Percentiles rank a stretch among this genome's conserved stretches.
Evolutionary conservation across 2,329 filamentous ascomycete genomes (phyloP).

Genomic region (Fusarium proliferatum): DNA sequence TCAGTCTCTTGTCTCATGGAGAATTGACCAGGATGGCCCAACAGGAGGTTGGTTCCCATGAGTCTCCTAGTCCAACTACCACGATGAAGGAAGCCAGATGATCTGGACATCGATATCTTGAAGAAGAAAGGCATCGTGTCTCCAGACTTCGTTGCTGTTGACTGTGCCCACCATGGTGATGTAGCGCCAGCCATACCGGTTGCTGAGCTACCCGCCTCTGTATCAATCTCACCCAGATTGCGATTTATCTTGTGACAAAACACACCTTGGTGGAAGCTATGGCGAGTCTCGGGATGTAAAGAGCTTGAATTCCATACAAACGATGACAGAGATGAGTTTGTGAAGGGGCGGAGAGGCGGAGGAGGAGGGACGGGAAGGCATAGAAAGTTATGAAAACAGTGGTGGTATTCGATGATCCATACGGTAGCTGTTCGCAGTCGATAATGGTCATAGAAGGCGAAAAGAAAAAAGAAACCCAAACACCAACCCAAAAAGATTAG

Average conservation of each 20-base stretch:
- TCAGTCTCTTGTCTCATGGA: conserved; percentile 32
- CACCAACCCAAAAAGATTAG: neutral
- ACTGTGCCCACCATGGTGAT: neutral
- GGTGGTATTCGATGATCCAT: neutral
- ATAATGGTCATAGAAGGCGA: neutral
- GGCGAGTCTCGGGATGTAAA: neutral
- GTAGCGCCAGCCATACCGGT: no score
- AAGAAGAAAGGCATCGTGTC: conserved; percentile 27
- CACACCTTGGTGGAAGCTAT: neutral
- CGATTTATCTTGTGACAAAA: neutral
- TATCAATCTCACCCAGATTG: neutral
- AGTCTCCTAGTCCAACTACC: conserved; percentile 50
- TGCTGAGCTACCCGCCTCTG: neutral
- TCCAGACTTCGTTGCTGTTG: conserved; percentile 37
- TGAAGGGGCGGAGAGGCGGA: neutral
- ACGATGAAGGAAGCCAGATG: conserved; percentile 42
- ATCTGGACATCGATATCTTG: conserved; percentile 21
- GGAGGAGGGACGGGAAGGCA: neutral
- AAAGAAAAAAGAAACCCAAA: neutral
- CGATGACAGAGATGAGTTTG: neutral
- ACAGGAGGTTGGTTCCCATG: conserved; percentile 52
- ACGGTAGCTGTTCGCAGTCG: neutral
- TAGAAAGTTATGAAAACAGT: neutral
- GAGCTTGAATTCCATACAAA: neutral
- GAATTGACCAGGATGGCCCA: conserved; percentile 50